A percentile compares a stretch with the other conserved stretches of the same genome.
Evolutionary conservation across 2,329 filamentous ascomycete genomes (phyloP).

Genomic region (Penicillium sp.): DNA sequence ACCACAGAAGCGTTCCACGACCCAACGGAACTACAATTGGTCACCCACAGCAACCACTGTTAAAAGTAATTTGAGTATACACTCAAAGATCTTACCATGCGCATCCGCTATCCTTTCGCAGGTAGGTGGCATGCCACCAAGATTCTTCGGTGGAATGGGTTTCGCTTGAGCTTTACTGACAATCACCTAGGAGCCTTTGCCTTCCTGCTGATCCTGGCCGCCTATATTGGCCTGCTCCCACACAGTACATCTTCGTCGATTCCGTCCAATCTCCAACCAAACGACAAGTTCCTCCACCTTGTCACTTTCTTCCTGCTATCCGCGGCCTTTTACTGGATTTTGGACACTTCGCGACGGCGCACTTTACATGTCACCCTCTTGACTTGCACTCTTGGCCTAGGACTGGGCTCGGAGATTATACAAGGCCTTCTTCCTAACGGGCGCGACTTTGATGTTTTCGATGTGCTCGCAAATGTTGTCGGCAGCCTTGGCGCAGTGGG

Average conservation of each 20-base stretch:
- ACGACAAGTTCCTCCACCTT: constrained; percentile 86
- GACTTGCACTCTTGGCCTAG: constrained; percentile 62
- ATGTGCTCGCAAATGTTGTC: constrained; percentile 80
- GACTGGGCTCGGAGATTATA: constrained; percentile 54
- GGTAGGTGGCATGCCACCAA: constrained; percentile 50
- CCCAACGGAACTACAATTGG: background rate
- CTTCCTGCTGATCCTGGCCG: constrained; percentile 65
- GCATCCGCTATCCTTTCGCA: constrained; percentile 82
- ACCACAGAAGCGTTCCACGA: background rate
- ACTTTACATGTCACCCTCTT: constrained; percentile 76
- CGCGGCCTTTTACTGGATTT: constrained; percentile 84
- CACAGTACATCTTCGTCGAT: constrained; percentile 34
- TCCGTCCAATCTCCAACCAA: constrained; percentile 53
- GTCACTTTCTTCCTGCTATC: constrained; percentile 87
- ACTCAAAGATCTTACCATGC: constrained; percentile 51
- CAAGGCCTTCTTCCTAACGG: constrained; percentile 63
- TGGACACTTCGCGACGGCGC: constrained; percentile 83
- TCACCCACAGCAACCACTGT: too few species aligned
- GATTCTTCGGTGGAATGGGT: background rate
- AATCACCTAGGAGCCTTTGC: constrained; percentile 54
- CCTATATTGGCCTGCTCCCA: constrained; percentile 70
- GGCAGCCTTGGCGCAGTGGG: constrained; percentile 68
- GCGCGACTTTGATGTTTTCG: constrained; percentile 68
- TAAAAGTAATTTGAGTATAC: too few species aligned
- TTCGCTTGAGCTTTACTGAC: constrained; percentile 12